Percentiles rank a stretch among this genome's conserved stretches.
Evolutionary conservation across 2,329 filamentous ascomycete species (phyloP).

Genomic region (Xylariaceae sp.): DNA sequence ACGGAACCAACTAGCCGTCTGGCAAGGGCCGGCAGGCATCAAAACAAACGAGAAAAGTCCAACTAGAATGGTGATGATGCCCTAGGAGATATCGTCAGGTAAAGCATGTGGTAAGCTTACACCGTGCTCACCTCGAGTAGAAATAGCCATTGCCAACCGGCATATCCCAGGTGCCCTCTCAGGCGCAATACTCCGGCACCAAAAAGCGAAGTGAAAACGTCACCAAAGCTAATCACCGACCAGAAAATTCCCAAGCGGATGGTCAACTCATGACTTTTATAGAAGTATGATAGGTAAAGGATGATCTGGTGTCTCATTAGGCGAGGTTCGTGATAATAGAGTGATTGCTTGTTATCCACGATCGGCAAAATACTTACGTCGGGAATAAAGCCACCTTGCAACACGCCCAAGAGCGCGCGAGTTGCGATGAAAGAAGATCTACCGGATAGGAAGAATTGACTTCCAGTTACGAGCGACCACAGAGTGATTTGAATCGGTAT

Average conservation of each 20-base stretch:
- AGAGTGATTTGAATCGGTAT: conserved; percentile 27
- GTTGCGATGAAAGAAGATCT: conserved; percentile 24
- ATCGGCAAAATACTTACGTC: conserved; percentile 17
- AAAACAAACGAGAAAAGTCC: conserved; percentile 49
- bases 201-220: conserved; percentile 33
- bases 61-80: conserved; percentile 32
- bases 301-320: conserved; percentile 19
- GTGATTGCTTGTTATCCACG: not conserved
- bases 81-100: conserved; percentile 11
- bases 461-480: conserved; percentile 25
- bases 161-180: conserved; percentile 33
- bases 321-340: not conserved
- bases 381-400: conserved; percentile 32
- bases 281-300: conserved; percentile 32
- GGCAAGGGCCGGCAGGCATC: conserved; percentile 45
- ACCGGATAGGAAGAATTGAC: conserved; percentile 23
- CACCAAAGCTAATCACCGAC: not conserved
- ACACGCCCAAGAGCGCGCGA: conserved; percentile 25
- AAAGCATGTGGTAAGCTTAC: not conserved
- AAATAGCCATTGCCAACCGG: conserved; percentile 48
- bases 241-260: conserved; percentile 36
- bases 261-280: conserved; percentile 35
- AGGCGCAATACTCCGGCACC: conserved; percentile 37
- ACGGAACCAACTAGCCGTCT: conserved; percentile 47
- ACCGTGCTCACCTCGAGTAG: conserved; percentile 43